Base-by-base conservation (phyloP, 2,329 filamentous ascomycete genomes). In the Clarireedia hainanense region DNA sequence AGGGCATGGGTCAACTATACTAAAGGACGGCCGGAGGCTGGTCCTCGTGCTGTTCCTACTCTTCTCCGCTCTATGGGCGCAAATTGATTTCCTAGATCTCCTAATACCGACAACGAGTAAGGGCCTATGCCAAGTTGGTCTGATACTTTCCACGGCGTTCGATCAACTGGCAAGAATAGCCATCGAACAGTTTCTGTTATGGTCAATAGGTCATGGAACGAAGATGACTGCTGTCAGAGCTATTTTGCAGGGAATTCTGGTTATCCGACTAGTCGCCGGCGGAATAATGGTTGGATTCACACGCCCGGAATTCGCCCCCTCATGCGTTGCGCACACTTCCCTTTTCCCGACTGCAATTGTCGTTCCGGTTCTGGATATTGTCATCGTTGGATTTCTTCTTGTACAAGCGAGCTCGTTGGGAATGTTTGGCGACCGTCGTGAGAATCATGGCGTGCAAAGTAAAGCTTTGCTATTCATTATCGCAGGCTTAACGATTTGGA, bases 1-100 rank as follows among this genome's bases (percentile, higher is more conserved):
- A 53, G 64, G 64, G 50, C 61, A 69, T 68, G 66, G 61, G 42
- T 59, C 63, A 45, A 64, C 58, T 40, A 52, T 69, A 42, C 64
- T 66, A 54, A 61, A 68, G 64, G 67, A 70, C 63, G 63, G 67
- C 61, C 67, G 64, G 65, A 69, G 68, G 68, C 68, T 70, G 67
- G 68, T 67, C 66, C 68, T 70, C 67, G 55, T 66, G 52, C 56
- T 69, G 40, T 70, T 70, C 59, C 54, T 70, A 53, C 57, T 68
- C 23, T 69, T 66, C 58, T 63, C 65, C 42, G 62, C 66, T 47
- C 53, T 70, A 55, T 69, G 66, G 67, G 64, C 67, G 51, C 63
- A 64, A 59, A 50, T 68, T 30, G 62, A 66, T 49, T 70, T 70
- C 56, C 27, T 67, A 45, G 65, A 65, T 47, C 61, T 69, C 20